Evolutionary conservation across 768 basidiomycete genomes (phyloP).

Genomic region (Mycena albidolilacea): DNA sequence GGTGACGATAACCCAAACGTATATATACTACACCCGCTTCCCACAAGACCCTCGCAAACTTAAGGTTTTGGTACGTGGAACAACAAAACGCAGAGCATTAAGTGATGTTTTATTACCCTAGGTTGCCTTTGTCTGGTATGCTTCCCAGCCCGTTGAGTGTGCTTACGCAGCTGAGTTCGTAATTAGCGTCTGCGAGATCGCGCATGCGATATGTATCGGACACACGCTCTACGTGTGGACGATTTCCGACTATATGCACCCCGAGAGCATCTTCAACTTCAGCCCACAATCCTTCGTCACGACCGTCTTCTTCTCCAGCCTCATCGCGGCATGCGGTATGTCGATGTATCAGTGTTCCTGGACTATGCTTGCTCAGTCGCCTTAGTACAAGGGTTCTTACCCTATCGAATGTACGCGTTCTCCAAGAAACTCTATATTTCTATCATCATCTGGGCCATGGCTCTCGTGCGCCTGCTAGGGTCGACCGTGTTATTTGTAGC

Average conservation of each 20-base stretch:
- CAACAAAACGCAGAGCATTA: not conserved
- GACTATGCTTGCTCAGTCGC: not conserved
- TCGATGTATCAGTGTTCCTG: not conserved
- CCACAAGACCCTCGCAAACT: not conserved
- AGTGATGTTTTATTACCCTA: not conserved
- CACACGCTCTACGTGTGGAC: constrained; percentile 12
- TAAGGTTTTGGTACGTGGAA: not conserved
- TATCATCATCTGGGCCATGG: not conserved
- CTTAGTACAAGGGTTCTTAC: constrained; percentile 18
- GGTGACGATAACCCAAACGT: not conserved
- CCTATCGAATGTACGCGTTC: not conserved
- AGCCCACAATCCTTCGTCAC: not conserved
- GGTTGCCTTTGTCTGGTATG: constrained; percentile 11
- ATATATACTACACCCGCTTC: not conserved
- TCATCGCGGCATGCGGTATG: not conserved
- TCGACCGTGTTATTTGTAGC: not conserved
- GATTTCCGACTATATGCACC: not conserved
- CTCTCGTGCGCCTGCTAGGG: not conserved
- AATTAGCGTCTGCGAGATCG: not conserved
- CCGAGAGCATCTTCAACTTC: not conserved
- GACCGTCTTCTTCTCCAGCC: not conserved
- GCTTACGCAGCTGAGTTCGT: too few relatives aligned
- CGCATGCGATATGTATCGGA: too few relatives aligned
- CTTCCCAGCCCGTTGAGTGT: not conserved
- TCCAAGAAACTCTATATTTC: not conserved